Conservation (phyloP, 2,329 filamentous ascomycete genomes). For the Elsinoe batatas region DNA sequence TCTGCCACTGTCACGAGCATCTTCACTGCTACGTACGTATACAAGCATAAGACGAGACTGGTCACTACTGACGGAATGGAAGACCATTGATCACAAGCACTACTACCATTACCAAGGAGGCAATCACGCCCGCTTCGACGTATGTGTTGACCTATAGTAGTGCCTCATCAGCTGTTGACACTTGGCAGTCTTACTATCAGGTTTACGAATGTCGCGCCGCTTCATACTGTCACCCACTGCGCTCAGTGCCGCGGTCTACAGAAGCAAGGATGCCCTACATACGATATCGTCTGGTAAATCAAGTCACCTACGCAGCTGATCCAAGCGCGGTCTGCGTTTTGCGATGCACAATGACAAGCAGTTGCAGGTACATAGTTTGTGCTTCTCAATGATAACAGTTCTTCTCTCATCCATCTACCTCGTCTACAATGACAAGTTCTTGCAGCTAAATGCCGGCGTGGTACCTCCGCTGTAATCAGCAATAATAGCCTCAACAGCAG, state of each 20-base stretch:
- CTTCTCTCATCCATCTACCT: neutral
- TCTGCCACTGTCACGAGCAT: neutral
- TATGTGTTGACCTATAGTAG: neutral
- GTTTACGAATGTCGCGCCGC: neutral
- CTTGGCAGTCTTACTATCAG: neutral
- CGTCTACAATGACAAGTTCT: constrained; percentile 37
- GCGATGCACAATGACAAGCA: too few species aligned
- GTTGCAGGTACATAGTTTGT: too few species aligned
- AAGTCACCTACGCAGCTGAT: neutral
- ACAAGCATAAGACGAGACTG: neutral
- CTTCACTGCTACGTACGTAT: neutral
- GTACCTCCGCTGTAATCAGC: constrained; percentile 37
- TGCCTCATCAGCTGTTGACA: neutral
- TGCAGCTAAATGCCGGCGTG: constrained; percentile 41
- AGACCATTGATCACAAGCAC: neutral
- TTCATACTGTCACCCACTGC: neutral
- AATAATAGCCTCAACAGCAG: constrained; percentile 44
- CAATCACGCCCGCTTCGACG: neutral
- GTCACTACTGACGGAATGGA: neutral
- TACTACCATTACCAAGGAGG: neutral
- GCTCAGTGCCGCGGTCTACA: neutral
- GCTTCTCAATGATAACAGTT: neutral
- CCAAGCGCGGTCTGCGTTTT: too few species aligned
- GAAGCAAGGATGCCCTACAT: neutral
- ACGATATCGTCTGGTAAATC: neutral